Base-by-base conservation (phyloP, 2,329 filamentous ascomycete genomes). In the Diaporthe citriasiana region DNA sequence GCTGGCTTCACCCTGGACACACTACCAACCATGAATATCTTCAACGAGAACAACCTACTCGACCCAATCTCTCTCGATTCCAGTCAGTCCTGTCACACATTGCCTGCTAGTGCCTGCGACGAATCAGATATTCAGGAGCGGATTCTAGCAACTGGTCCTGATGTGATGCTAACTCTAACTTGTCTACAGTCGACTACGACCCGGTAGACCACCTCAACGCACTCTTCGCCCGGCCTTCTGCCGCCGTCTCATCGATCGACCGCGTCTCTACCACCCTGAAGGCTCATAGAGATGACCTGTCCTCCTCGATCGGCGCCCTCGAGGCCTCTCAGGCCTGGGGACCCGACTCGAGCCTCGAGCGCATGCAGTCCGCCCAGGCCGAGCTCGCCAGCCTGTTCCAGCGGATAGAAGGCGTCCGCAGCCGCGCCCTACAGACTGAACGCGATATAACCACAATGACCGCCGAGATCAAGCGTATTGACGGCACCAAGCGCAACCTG, bases 371-470 rank as follows among this genome's bases (percentile, higher is more conserved):
- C 68, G 95, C 97, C 57, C 96, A 98, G 85, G 90, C 91, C 73
- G 97, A 98, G 85, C 91, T 99, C 76, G 93, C 93, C 25, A 92
- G 93, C 78, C 91, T 99, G 51, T 98, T 99, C 87, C 91, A 92
- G 79, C 97, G 97, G 85, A 98, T 99, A 82, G 96, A 98, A 83
- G 94, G 92, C 77, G 96, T 99, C 72, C 94, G 95, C 72, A 93
- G 93, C 79, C 92, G 96, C 70, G 97, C 97, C 50, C 90, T 97
- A 79, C 92, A 95, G 87, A 98, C 97, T 27, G 97, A 99, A 84
- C 93, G 95, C 82, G 93, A 95, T 77, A 99, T 99, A 81, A 98
- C 96, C 60, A 95, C 95, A 78, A 99, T 99, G 97, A 99, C 97
- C 75, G 95, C 97, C 74, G 97, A 99, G 81, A 99, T 99, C 83